A percentile compares a stretch with the other conserved stretches of the same genome.
These are phyloP conservation scores for Panaeolus cyanescens DNA, from an alignment of 768 basidiomycete species.

Conservation along the genomic window DNA sequence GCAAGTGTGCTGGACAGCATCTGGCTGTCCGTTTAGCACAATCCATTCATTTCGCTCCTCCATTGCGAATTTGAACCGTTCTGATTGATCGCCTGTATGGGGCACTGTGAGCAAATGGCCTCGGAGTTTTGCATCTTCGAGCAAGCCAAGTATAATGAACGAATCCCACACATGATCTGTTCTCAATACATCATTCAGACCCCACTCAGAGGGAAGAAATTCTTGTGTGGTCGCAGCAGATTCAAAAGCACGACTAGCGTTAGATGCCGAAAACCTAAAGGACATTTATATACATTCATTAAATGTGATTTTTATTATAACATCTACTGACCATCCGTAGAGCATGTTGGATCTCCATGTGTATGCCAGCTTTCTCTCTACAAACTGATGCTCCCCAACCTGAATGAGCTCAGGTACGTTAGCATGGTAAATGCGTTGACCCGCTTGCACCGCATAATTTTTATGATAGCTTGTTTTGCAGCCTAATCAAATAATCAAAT, in stretches of 20 bases:
- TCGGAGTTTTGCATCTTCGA: slow-evolving; percentile 19
- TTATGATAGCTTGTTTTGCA: slow-evolving; percentile 24
- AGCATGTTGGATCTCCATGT: slow-evolving; percentile 21
- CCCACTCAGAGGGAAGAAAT: slow-evolving; percentile 35
- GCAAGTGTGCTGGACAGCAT: slow-evolving; percentile 25
- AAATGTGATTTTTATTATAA: neutral
- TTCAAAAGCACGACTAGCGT: too few relatives aligned
- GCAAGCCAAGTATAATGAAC: slow-evolving; percentile 25
- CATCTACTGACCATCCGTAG: slow-evolving; percentile 23
- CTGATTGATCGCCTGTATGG: slow-evolving; percentile 24
- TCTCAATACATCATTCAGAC: slow-evolving; percentile 31
- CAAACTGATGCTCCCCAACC: slow-evolving; percentile 27
- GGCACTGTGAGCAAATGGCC: slow-evolving; percentile 16
- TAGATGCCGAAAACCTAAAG: slow-evolving; percentile 19
- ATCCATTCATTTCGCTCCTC: slow-evolving; percentile 22
- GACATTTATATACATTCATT: neutral
- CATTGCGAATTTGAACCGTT: slow-evolving; percentile 27
- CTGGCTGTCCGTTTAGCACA: slow-evolving; percentile 22
- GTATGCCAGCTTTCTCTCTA: slow-evolving; percentile 15
- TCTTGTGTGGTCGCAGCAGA: slow-evolving; percentile 35
- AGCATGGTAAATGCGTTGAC: slow-evolving; percentile 19
- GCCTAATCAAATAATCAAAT: slow-evolving; percentile 8
- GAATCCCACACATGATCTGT: slow-evolving; percentile 38
- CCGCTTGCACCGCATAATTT: slow-evolving; percentile 17
- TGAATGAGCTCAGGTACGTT: slow-evolving; percentile 21